phyloP scores from a whole-genome alignment of 306 rosid species.

The Quercus glauca region DNA sequence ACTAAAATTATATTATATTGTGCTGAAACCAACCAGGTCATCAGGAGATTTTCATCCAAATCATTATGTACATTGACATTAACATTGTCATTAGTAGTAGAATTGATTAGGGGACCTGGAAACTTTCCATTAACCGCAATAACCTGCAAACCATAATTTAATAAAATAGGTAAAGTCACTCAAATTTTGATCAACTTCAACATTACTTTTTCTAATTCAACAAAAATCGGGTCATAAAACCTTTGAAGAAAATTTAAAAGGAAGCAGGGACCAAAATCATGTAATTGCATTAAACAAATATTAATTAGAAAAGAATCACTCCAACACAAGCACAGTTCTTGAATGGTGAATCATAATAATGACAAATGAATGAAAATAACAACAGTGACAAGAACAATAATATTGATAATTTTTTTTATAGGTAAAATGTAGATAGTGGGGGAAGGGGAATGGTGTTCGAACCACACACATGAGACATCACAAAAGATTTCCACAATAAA shows the following conservation, averaged over 20 bases:
- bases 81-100: constrained; percentile 74
- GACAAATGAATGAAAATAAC: neutral
- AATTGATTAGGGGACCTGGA: constrained; percentile 76
- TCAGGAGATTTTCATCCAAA: constrained; percentile 67
- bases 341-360: neutral
- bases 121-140: constrained; percentile 66
- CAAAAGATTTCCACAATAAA: neutral
- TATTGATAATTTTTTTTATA: too few relatives aligned
- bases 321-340: neutral
- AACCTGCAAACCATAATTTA: constrained; percentile 48
- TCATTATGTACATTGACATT: constrained; percentile 60
- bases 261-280: neutral
- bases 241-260: neutral
- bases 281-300: neutral
- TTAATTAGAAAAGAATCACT: neutral
- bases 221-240: neutral
- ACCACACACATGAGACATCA: too few relatives aligned
- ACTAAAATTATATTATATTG: neutral
- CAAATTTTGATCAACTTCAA: neutral
- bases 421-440: too few relatives aligned
- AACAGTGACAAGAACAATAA: neutral
- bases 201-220: neutral
- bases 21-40: constrained; percentile 64
- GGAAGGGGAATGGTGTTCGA: too few relatives aligned
- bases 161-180: neutral